Evolutionary conservation across 371 early-diverging fungal genomes (phyloP).

Genomic region (Lichtheimia hyalospora): DNA sequence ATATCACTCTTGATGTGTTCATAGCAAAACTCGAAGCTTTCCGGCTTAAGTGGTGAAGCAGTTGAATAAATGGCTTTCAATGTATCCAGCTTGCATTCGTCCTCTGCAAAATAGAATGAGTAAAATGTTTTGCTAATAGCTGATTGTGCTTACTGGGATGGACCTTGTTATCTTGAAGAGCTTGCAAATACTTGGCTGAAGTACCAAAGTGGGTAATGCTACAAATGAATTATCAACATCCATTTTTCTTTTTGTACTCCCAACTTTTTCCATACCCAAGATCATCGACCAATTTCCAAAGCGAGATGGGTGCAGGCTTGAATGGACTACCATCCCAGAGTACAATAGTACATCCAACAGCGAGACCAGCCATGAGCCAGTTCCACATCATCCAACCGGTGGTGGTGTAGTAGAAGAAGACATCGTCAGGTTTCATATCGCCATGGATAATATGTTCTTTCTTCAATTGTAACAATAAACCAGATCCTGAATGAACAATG

Average conservation of each 20-base stretch:
- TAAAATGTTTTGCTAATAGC: background rate
- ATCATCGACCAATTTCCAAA: slow-evolving; percentile 83
- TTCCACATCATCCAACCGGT: slow-evolving; percentile 99
- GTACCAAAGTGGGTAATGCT: slow-evolving; percentile 90
- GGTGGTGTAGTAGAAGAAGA: slow-evolving; percentile 93
- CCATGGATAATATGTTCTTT: slow-evolving; percentile 94
- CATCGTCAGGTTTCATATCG: slow-evolving; percentile 71
- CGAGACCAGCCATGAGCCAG: slow-evolving; percentile 87
- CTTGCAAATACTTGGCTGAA: slow-evolving; percentile 94
- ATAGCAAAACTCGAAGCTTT: slow-evolving; percentile 91
- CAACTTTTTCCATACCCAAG: slow-evolving; percentile 37
- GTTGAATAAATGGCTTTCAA: slow-evolving; percentile 91
- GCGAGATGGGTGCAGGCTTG: slow-evolving; percentile 71
- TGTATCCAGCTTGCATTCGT: slow-evolving; percentile 51
- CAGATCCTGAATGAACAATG: slow-evolving; percentile 95
- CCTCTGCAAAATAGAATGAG: slow-evolving; percentile 18
- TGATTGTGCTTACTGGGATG: slow-evolving; percentile 53
- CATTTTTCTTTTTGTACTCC: background rate
- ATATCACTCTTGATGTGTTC: slow-evolving; percentile 79
- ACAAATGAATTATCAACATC: background rate
- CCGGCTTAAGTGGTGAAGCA: slow-evolving; percentile 92
- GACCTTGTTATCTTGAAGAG: slow-evolving; percentile 77
- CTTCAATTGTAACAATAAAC: slow-evolving; percentile 87
- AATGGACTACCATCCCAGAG: slow-evolving; percentile 96
- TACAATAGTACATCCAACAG: slow-evolving; percentile 81